Conservation (phyloP, 371 early-diverging fungal genomes). For the Chytridium lagenaria region DNA sequence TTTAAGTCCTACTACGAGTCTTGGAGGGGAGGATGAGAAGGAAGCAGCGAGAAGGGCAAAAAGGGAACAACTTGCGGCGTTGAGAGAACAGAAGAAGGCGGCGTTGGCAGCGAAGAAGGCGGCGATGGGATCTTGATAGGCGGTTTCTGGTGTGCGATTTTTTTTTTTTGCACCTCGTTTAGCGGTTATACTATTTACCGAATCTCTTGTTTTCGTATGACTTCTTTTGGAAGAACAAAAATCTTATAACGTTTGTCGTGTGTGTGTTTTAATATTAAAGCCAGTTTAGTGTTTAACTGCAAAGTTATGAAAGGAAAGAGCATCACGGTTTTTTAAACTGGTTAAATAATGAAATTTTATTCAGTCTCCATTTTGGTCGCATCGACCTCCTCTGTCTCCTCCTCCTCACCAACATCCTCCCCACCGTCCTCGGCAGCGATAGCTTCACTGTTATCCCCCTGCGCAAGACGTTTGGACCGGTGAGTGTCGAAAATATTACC, state of each 20-base stretch:
- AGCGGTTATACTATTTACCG: too few relatives aligned
- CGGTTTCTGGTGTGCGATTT: background rate
- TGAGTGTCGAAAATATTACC: conserved; percentile 31
- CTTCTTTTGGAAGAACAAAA: too few relatives aligned
- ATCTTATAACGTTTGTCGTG: too few relatives aligned
- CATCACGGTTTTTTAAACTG: too few relatives aligned
- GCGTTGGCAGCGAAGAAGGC: conserved; percentile 32
- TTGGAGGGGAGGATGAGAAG: conserved; percentile 19
- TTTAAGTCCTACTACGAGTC: background rate
- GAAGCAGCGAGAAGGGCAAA: conserved; percentile 31
- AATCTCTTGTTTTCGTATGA: too few relatives aligned
- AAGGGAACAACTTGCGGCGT: conserved; percentile 28
- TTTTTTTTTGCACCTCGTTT: background rate
- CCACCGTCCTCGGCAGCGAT: background rate
- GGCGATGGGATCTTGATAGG: background rate
- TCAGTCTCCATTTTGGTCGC: background rate
- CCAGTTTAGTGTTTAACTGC: too few relatives aligned
- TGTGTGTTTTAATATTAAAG: too few relatives aligned
- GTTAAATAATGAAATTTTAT: background rate
- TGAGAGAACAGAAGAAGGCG: conserved; percentile 37
- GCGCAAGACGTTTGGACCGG: background rate
- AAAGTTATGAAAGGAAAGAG: too few relatives aligned
- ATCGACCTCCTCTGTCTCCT: background rate
- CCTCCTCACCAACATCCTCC: background rate
- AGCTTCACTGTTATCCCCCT: background rate